These are phyloP conservation scores for Aegilops longissima DNA, from an alignment of 176 grass and related monocot species.

Conservation along the genomic window DNA sequence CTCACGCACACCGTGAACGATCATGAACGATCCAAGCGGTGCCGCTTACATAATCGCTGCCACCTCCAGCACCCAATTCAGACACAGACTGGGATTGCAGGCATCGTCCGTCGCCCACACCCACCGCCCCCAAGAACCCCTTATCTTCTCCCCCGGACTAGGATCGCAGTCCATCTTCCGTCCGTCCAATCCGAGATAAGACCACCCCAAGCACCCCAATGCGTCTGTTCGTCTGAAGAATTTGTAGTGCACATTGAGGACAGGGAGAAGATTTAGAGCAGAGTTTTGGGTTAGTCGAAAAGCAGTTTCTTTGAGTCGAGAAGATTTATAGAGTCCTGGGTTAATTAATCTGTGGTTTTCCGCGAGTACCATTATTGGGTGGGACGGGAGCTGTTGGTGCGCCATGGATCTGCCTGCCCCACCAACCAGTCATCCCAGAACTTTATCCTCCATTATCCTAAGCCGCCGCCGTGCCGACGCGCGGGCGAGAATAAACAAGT, in stretches of 20 bases:
- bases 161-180: constrained; percentile 24
- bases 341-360: constrained; percentile 9
- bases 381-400: neutral
- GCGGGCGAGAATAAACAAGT: constrained; percentile 39
- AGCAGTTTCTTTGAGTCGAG: neutral
- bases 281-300: neutral
- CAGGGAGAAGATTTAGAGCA: neutral
- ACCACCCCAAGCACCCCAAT: neutral
- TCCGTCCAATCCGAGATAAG: constrained; percentile 37
- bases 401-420: constrained; percentile 59
- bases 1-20: neutral
- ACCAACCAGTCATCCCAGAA: constrained; percentile 32
- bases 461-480: constrained; percentile 29
- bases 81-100: neutral
- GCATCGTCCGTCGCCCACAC: constrained; percentile 5
- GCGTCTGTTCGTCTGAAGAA: neutral
- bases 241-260: neutral
- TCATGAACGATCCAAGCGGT: neutral
- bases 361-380: neutral
- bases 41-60: neutral
- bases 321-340: too few species aligned
- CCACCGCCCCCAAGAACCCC: constrained; percentile 22
- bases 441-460: constrained; percentile 39
- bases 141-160: constrained; percentile 6
- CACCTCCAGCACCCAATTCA: neutral